Base-by-base conservation (phyloP, 2,329 filamentous ascomycete genomes). In the Talaromyces sp. region DNA sequence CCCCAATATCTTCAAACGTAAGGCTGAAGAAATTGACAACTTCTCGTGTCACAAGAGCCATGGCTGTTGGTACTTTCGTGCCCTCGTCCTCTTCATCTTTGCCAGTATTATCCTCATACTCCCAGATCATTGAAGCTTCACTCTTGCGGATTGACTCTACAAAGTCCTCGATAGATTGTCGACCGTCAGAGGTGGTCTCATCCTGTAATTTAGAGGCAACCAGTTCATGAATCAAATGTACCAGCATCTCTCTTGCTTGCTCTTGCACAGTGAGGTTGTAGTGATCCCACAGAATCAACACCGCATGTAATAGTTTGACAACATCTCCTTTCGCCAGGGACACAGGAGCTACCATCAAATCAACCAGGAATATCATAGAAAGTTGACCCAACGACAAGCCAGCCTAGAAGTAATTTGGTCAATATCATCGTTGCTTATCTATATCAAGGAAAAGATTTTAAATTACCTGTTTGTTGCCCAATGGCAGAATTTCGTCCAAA, bases 211-310 rank as follows among this genome's bases (percentile, higher is more conserved):
- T 85, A 1, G 86, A 87, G 29, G 97, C 92, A 41, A 99, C 91
- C 7, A 97, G 81, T 73, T 97, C 94, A 68, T 99, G 94, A 53
- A 99, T 95, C 19, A 99, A 83, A 77, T 99, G 94, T 1, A 99
- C 92, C 17, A 99, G 84, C 92, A 99, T 96, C 75, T 99, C 94
- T 54, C 92, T 87, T 31, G 95, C 92, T 74, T 99, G 93, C 66
- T 97, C 94, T 73, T 97, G 93, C 1, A 99, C 94, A 11, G 97
- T 84, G 3, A 91, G 87, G 1, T 91, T 96, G 69, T 99, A 97
- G 69, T 97, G 93, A 72, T 99, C 95, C 94, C 94, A 99, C 1
- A 97, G 83, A 3, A 97, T 91, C 12, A 93, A 88, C 5, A 97
- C 88, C 9, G 96, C 90, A 73, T 99, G 94, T 14, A 99, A 79